Percentiles rank a stretch among this genome's conserved stretches.
phyloP scores from a whole-genome alignment of 352 stramenopile species.

The Globisporangium takayamanum region DNA sequence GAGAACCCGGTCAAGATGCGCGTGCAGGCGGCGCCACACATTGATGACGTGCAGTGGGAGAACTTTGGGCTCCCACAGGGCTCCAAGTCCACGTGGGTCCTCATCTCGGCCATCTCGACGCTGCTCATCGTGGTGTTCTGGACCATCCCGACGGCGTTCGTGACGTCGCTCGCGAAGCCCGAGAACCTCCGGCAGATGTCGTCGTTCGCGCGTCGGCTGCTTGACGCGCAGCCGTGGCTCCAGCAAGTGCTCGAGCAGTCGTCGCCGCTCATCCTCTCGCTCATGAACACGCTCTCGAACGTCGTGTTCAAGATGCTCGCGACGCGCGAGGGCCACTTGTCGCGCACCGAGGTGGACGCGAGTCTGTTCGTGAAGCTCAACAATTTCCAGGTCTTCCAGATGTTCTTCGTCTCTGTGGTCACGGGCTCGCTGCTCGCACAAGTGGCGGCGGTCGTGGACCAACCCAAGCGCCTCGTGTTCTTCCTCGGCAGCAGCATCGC shows the following conservation, averaged over 20 bases:
- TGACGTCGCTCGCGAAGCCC: conserved; percentile 64
- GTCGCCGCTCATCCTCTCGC: conserved; percentile 51
- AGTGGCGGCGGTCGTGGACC: conserved; percentile 53
- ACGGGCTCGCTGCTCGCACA: conserved; percentile 56
- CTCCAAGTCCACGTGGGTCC: conserved; percentile 52
- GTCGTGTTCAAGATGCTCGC: conserved; percentile 63
- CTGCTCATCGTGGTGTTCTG: conserved; percentile 68
- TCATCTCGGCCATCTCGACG: conserved; percentile 46
- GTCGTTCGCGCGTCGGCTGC: conserved; percentile 29
- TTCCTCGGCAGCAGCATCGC: conserved; percentile 68
- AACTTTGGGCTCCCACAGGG: conserved; percentile 67
- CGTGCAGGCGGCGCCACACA: conserved; percentile 52
- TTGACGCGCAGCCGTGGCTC: conserved; percentile 47
- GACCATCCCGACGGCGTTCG: conserved; percentile 73
- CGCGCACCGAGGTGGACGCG: conserved; percentile 55
- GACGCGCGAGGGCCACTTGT: conserved; percentile 57
- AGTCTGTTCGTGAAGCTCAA: conserved; percentile 71
- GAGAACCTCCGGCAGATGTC: conserved; percentile 54
- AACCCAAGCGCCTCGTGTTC: conserved; percentile 51
- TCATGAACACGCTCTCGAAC: conserved; percentile 65
- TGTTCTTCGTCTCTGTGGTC: conserved; percentile 76
- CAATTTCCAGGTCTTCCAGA: conserved; percentile 76
- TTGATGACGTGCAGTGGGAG: conserved; percentile 67
- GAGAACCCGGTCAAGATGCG: conserved; percentile 57
- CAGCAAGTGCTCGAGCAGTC: conserved; percentile 52